phyloP scores from a whole-genome alignment of 2,329 filamentous ascomycete species.

The Fusarium duplospermum region DNA sequence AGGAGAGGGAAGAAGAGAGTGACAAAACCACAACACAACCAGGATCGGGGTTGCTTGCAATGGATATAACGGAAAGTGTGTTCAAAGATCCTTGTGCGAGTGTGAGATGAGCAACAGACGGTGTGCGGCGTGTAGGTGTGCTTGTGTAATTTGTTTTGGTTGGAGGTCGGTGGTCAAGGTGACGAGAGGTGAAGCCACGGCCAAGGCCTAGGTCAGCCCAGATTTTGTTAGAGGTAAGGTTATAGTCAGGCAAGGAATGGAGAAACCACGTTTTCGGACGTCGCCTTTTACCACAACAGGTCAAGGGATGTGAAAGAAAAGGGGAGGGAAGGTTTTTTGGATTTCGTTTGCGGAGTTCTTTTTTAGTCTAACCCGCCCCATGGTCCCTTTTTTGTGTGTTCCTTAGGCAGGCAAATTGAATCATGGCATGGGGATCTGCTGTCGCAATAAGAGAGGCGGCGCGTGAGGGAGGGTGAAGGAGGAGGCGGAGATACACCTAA shows the following conservation, averaged over 20 bases:
- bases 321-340: neutral
- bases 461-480: conserved; percentile 8
- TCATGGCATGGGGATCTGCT: neutral
- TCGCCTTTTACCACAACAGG: conserved; percentile 11
- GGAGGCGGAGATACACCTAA: conserved; percentile 12
- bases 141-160: conserved; percentile 13
- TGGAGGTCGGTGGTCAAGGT: conserved; percentile 12
- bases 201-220: conserved; percentile 37
- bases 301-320: neutral
- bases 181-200: conserved; percentile 37
- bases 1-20: conserved; percentile 8
- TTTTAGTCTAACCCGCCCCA: neutral
- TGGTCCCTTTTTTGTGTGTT: conserved; percentile 5
- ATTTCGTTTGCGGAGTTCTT: conserved; percentile 1
- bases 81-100: conserved; percentile 22
- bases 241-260: conserved; percentile 38
- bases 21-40: neutral
- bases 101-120: conserved; percentile 13
- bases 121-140: conserved; percentile 19
- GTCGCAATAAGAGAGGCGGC: neutral
- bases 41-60: neutral
- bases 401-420: conserved; percentile 18
- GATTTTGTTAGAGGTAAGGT: conserved; percentile 41
- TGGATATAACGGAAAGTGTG: conserved; percentile 9
- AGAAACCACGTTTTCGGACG: conserved; percentile 33